phyloP scores from a whole-genome alignment of 176 grass and related monocot genomes.

The Eragrostis curvula region DNA sequence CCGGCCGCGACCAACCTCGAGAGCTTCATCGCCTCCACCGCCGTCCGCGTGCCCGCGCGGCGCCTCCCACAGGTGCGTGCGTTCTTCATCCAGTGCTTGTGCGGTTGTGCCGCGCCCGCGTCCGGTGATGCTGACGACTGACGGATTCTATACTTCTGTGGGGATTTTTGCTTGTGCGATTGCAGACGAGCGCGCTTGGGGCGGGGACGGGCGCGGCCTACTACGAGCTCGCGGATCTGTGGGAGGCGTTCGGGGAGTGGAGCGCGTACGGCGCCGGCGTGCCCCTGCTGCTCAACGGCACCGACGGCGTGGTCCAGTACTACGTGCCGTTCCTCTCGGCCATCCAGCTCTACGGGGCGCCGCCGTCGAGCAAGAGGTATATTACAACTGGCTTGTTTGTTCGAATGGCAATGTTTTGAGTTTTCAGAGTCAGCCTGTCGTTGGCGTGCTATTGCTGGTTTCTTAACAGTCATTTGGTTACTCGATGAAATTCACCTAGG shows the following conservation, averaged over 20 bases:
- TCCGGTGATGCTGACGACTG: neutral
- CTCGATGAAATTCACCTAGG: neutral
- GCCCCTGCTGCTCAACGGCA: slow-evolving; percentile 71
- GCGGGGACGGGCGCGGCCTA: slow-evolving; percentile 35
- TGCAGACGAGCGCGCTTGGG: slow-evolving; percentile 39
- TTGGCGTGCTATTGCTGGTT: neutral
- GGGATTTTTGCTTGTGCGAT: neutral
- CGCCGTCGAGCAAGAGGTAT: slow-evolving; percentile 35
- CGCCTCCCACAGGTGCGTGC: slow-evolving; percentile 49
- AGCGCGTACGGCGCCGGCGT: slow-evolving; percentile 84
- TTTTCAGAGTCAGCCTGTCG: neutral
- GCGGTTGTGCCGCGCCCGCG: neutral
- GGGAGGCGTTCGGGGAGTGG: slow-evolving; percentile 84
- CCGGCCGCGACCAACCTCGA: slow-evolving; percentile 54
- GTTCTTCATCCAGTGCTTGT: neutral
- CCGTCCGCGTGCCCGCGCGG: slow-evolving; percentile 54
- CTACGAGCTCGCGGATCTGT: slow-evolving; percentile 79
- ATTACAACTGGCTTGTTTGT: neutral
- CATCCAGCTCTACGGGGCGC: slow-evolving; percentile 67
- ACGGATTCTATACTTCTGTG: neutral
- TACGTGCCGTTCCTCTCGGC: slow-evolving; percentile 83
- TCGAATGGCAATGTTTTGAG: neutral
- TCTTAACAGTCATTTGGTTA: neutral
- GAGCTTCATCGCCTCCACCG: slow-evolving; percentile 66
- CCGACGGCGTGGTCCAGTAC: slow-evolving; percentile 73